Evolutionary conservation across 805 yeast species (phyloP).

Genomic region (Hyphopichia homilentoma): DNA sequence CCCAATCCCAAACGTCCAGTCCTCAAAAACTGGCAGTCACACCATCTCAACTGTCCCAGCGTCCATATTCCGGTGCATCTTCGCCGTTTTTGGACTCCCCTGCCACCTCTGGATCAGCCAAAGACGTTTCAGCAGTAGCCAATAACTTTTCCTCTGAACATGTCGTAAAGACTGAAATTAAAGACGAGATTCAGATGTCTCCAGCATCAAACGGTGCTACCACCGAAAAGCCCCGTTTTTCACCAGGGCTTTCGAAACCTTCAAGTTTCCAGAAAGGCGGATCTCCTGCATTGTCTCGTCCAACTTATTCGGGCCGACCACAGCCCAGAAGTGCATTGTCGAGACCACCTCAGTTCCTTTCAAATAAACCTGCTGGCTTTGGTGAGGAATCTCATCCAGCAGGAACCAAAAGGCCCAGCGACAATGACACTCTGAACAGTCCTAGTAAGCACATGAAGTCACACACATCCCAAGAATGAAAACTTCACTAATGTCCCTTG

Average conservation of each 20-base stretch:
- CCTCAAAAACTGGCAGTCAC: background rate
- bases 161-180: no score
- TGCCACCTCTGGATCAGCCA: background rate
- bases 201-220: background rate
- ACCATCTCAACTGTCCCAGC: slow-evolving; percentile 1
- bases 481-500: no score
- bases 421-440: background rate
- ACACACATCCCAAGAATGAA: no score
- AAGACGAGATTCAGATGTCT: no score
- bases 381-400: background rate
- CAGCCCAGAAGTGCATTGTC: slow-evolving; percentile 20
- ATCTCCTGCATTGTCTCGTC: slow-evolving; percentile 18
- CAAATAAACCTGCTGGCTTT: slow-evolving; percentile 28
- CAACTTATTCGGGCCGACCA: slow-evolving; percentile 18
- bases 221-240: background rate
- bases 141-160: no score
- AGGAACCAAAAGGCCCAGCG: background rate
- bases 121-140: no score
- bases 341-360: slow-evolving; percentile 35
- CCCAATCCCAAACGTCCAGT: slow-evolving; percentile 5
- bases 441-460: background rate
- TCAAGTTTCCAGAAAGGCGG: slow-evolving; percentile 16
- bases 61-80: no score
- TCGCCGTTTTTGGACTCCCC: no score
- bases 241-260: slow-evolving; percentile 17